Evolutionary conservation across 2,329 filamentous ascomycete genomes (phyloP).

Genomic region (Dendryphion nanum): DNA sequence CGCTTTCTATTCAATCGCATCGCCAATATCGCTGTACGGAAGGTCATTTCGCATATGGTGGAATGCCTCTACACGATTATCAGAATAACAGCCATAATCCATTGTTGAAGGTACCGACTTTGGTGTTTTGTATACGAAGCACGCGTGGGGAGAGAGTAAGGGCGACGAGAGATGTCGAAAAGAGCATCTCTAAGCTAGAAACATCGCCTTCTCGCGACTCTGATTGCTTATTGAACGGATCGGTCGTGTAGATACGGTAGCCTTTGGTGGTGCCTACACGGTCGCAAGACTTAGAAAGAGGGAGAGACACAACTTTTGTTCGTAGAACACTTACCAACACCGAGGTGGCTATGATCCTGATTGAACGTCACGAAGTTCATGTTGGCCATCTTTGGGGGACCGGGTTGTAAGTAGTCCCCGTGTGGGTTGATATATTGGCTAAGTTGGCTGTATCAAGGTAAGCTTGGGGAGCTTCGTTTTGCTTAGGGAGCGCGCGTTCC

Average conservation of each 20-base stretch:
- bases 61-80: slow-evolving; percentile 58
- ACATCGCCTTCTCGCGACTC: slow-evolving; percentile 94
- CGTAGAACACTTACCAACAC: slow-evolving; percentile 72
- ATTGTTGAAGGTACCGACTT: slow-evolving; percentile 56
- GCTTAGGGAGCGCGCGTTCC: too few relatives aligned
- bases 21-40: slow-evolving; percentile 92
- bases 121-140: slow-evolving; percentile 95
- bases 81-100: neutral
- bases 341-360: slow-evolving; percentile 95
- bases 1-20: slow-evolving; percentile 93
- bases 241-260: slow-evolving; percentile 94
- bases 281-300: too few relatives aligned
- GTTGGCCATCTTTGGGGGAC: slow-evolving; percentile 28
- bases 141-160: slow-evolving; percentile 88
- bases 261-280: slow-evolving; percentile 86
- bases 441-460: too few relatives aligned
- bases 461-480: too few relatives aligned
- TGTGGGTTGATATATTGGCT: too few relatives aligned
- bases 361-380: slow-evolving; percentile 99
- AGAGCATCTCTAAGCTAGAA: slow-evolving; percentile 96
- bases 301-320: too few relatives aligned
- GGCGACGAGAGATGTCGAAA: slow-evolving; percentile 94
- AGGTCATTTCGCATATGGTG: slow-evolving; percentile 97
- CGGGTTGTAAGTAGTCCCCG: neutral
- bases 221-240: slow-evolving; percentile 93